Percentiles rank a stretch among this genome's conserved stretches.
phyloP scores from a whole-genome alignment of 768 basidiomycete genomes.

The Suillus variegatus region DNA sequence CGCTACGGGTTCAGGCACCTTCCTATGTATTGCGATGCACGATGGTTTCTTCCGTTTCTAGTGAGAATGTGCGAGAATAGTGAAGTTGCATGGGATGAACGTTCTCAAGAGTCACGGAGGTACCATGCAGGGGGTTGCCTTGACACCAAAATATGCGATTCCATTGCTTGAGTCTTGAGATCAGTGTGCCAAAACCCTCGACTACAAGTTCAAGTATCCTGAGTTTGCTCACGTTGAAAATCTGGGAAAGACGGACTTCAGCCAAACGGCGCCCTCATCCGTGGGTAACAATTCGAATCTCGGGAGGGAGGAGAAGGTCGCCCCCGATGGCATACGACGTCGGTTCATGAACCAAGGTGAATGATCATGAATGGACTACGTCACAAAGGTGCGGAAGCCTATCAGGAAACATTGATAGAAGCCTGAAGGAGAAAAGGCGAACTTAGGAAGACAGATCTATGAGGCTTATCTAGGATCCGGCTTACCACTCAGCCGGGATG shows the following conservation, averaged over 20 bases:
- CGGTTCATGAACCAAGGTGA: too few relatives aligned
- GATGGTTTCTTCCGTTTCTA: not conserved
- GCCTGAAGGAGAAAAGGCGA: not conserved
- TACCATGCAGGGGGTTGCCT: not conserved
- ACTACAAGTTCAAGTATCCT: not conserved
- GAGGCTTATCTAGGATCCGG: conserved; percentile 8
- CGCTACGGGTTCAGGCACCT: not conserved
- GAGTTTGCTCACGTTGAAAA: not conserved
- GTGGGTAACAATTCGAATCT: conserved; percentile 7
- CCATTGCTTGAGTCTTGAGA: not conserved
- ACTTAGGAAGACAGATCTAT: not conserved
- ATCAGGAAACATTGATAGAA: conserved; percentile 1
- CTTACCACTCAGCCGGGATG: conserved; percentile 6
- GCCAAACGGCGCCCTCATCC: conserved; percentile 5
- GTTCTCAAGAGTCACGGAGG: not conserved
- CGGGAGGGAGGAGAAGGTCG: not conserved
- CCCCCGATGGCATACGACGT: too few relatives aligned
- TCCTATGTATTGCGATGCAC: not conserved
- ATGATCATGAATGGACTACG: not conserved
- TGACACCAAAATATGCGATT: not conserved
- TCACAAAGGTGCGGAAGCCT: not conserved
- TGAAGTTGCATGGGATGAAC: not conserved
- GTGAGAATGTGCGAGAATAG: not conserved
- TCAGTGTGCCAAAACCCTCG: not conserved
- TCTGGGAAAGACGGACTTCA: conserved; percentile 7